Percentiles rank a stretch among this genome's conserved stretches.
Conservation (phyloP, 495 filamentous ascomycete species). For the Neurospora tetrasperma region DNA sequence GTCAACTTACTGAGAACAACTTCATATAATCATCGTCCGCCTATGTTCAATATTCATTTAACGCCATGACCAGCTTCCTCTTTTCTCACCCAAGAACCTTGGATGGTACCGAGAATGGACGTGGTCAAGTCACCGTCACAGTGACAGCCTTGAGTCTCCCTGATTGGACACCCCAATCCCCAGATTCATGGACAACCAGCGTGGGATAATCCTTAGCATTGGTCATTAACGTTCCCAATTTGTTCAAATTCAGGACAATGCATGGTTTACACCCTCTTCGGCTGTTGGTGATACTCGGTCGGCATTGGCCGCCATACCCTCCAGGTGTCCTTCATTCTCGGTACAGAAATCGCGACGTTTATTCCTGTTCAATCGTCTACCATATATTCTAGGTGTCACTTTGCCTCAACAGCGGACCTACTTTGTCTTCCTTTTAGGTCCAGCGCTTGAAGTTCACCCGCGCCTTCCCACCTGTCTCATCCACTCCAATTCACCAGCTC, state of each 20-base stretch:
- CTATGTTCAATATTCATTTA: no score
- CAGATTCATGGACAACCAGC: background rate
- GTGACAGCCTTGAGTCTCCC: fast-evolving
- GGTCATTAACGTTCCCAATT: background rate
- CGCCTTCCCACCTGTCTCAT: background rate
- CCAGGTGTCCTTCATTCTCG: background rate
- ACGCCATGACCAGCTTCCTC: no score
- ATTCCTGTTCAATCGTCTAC: background rate
- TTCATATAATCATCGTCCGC: no score
- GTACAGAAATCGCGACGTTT: no score
- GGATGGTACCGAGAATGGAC: no score
- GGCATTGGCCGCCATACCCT: background rate
- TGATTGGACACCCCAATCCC: background rate
- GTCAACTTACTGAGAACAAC: no score
- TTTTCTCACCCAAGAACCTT: no score
- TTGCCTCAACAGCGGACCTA: background rate
- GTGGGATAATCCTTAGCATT: background rate
- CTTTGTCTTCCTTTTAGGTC: background rate
- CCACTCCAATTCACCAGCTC: background rate
- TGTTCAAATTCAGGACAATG: background rate
- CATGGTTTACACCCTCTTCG: background rate
- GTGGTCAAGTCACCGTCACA: no score
- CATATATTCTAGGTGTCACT: background rate
- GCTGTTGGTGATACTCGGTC: background rate
- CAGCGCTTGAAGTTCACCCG: background rate